Conservation (phyloP, 495 filamentous ascomycete genomes). For the Penicillium steckii region DNA sequence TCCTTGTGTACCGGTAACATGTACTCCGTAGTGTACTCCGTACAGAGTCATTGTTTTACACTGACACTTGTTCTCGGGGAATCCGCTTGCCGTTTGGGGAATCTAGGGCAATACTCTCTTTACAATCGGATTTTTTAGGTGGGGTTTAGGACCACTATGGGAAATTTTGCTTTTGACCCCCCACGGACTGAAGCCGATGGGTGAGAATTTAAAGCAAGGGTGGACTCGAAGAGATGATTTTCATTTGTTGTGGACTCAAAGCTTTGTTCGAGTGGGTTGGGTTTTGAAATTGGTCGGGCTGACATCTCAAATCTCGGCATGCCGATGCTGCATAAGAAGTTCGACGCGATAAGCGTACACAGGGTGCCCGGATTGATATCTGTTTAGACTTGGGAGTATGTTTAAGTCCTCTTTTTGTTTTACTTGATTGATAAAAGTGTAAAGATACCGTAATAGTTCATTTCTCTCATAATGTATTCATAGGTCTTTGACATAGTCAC, state of each 20-base stretch:
- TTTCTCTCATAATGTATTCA: too few relatives aligned
- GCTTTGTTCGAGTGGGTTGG: background rate
- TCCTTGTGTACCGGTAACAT: background rate
- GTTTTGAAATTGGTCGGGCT: background rate
- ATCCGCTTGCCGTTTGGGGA: background rate
- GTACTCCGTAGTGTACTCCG: background rate
- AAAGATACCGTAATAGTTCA: too few relatives aligned
- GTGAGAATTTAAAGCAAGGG: background rate
- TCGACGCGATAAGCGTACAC: too few relatives aligned
- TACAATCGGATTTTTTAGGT: background rate
- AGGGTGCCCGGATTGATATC: too few relatives aligned
- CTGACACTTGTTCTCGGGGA: constrained; percentile 1
- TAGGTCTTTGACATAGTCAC: background rate
- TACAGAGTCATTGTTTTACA: background rate
- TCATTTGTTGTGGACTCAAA: background rate
- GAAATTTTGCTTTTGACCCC: background rate
- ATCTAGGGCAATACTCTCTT: background rate
- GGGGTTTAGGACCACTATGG: background rate
- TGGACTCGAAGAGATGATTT: background rate
- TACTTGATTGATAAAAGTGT: background rate
- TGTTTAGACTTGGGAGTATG: too few relatives aligned
- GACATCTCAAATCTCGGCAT: constrained; percentile 2
- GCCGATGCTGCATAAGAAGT: constrained; percentile 7
- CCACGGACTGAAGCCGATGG: background rate
- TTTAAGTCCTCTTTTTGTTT: background rate